These are phyloP conservation scores for Eucalyptus polyanthemos DNA, from an alignment of 345 rosid species.

Conservation along the genomic window DNA sequence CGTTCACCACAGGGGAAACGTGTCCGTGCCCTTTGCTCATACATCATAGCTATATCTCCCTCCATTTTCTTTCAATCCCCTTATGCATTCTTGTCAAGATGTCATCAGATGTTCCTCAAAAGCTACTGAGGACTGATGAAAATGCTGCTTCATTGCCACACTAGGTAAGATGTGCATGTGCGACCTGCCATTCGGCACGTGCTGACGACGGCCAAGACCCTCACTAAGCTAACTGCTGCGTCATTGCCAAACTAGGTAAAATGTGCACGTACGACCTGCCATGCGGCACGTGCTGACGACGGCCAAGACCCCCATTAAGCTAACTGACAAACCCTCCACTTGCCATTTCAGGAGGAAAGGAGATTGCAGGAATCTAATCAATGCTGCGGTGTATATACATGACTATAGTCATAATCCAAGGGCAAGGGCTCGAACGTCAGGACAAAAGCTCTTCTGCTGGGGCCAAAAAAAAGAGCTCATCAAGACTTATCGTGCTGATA, in stretches of 20 bases:
- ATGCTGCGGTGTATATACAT: neutral
- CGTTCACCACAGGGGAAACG: neutral
- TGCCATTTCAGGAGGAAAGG: neutral
- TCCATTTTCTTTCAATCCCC: neutral
- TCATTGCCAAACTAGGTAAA: neutral
- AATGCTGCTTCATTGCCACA: neutral
- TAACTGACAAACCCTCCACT: neutral
- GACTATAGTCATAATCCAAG: slow-evolving; percentile 5
- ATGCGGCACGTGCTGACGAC: neutral
- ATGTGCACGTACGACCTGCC: neutral
- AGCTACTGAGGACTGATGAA: neutral
- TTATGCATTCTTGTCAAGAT: neutral
- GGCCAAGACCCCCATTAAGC: neutral
- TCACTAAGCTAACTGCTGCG: neutral
- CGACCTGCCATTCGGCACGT: neutral
- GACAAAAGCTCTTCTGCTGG: neutral
- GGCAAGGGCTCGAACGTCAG: neutral
- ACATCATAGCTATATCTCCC: neutral
- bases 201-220: neutral
- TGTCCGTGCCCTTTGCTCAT: neutral
- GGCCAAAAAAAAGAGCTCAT: neutral
- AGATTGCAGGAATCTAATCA: slow-evolving; percentile 6
- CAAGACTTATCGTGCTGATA: neutral
- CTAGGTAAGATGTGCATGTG: neutral
- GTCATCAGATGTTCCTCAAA: neutral